Percentiles rank a stretch among this genome's conserved stretches.
Conservation (phyloP, 805 yeast genomes). For the Pichia thaimueangensis region DNA sequence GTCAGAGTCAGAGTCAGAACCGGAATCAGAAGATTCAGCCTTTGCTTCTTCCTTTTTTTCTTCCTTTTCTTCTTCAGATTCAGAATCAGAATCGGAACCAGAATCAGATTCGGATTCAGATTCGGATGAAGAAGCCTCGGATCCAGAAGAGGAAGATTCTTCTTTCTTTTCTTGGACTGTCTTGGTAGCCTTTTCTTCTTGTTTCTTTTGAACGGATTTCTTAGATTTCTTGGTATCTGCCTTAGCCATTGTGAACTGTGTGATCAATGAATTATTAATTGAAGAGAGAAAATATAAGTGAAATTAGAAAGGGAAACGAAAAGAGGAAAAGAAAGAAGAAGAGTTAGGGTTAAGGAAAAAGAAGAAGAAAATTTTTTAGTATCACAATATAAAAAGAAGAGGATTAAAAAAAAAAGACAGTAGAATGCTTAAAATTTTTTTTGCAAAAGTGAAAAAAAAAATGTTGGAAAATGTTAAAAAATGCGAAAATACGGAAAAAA, state of each 20-base stretch:
- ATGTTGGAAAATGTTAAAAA: too few relatives aligned
- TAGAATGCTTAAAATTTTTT: too few relatives aligned
- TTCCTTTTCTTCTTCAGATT: constrained; percentile 11
- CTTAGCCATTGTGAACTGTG: constrained; percentile 23
- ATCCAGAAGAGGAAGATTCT: constrained; percentile 20
- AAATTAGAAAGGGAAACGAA: neutral
- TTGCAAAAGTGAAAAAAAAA: too few relatives aligned
- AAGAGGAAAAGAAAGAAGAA: neutral
- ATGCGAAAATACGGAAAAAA: too few relatives aligned
- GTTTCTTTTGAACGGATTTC: constrained; percentile 21
- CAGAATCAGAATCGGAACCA: constrained; percentile 20
- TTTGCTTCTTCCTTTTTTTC: constrained; percentile 18
- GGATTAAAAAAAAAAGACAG: neutral
- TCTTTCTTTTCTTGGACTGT: constrained; percentile 23
- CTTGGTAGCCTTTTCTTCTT: constrained; percentile 21
- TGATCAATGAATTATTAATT: neutral
- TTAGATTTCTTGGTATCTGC: constrained; percentile 24
- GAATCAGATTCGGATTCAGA: constrained; percentile 24
- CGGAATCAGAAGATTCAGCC: constrained; percentile 19
- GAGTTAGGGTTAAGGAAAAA: neutral
- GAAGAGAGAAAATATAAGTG: neutral
- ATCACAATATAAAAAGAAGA: constrained; percentile 3
- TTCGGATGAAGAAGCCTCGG: constrained; percentile 15
- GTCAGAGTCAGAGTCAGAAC: constrained; percentile 26
- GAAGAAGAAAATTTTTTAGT: constrained; percentile 2